phyloP scores from a whole-genome alignment of 2,329 filamentous ascomycete genomes.

The Pseudogymnoascus pannorum region DNA sequence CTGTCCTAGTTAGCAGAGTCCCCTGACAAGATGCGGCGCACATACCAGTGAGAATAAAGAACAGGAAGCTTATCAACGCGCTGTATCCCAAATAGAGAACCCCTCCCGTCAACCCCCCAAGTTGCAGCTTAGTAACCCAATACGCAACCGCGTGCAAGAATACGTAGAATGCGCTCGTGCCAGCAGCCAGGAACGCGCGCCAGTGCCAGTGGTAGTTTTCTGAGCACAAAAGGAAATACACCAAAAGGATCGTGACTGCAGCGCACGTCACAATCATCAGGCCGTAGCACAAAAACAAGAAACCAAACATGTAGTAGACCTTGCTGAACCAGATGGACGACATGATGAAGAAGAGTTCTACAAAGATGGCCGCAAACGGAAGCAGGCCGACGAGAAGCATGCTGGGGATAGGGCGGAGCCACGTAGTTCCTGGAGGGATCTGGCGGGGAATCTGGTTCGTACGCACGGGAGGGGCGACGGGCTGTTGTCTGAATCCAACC shows the following conservation, averaged over 20 bases:
- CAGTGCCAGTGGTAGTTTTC: conserved; percentile 99
- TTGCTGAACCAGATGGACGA: conserved; percentile 97
- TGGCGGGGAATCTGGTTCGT: conserved; percentile 98
- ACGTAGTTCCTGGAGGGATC: conserved; percentile 77
- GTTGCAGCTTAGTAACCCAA: conserved; percentile 79
- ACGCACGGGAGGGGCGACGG: conserved; percentile 72
- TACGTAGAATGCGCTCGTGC: conserved; percentile 84
- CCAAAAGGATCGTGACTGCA: conserved; percentile 84
- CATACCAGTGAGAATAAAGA: conserved; percentile 91
- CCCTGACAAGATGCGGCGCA: conserved; percentile 19
- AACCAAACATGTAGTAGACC: conserved; percentile 99
- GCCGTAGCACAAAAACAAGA: conserved; percentile 94
- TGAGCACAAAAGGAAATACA: conserved; percentile 91
- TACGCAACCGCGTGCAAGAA: conserved; percentile 88
- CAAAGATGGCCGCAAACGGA: conserved; percentile 94
- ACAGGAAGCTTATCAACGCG: conserved; percentile 77
- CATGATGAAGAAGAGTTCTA: conserved; percentile 99
- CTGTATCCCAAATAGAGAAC: conserved; percentile 94
- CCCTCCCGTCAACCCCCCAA: conserved; percentile 76
- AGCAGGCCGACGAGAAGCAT: conserved; percentile 88
- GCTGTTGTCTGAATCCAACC: conserved; percentile 74
- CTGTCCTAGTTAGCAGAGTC: conserved; percentile 39
- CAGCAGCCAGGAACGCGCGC: conserved; percentile 86
- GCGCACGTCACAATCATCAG: conserved; percentile 95
- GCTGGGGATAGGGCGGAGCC: conserved; percentile 78